Evolutionary conservation across 129 eudicot genomes (phyloP), one percentile per base, ranked within the genome.

Genomic region (Centella asiatica): DNA sequence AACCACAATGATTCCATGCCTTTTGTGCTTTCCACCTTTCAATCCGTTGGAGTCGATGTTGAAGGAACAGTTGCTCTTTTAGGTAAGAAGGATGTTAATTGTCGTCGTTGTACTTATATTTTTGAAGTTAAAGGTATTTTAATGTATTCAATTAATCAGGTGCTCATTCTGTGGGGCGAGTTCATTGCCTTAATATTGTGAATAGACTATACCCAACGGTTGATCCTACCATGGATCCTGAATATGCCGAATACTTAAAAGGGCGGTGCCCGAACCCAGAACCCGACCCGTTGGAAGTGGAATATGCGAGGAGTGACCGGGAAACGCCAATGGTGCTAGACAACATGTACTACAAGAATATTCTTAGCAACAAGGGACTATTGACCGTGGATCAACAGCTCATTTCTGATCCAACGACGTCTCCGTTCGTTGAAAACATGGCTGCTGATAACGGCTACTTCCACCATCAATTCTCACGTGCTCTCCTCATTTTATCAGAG

Each of bases 81-180:
- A 64, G 96, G 94, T 88, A 55, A 62, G 3, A 7, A 22, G 0
- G 6, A 3, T 32, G 3, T 32, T 6, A 2, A 3, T 32, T 32
- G 36, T 2, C 3, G 3, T 2, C 6, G 6, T 36, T 1, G 40
- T 36, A 36, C 8, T 6, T 36, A 6, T 10, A 36, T 36, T 36
- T 36, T 36, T n/a, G n/a, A 13, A 44, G n/a, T 44, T 44, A 44
- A 44, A 44, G 7, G 11, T 32, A 32, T 36, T 6, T 36, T 8
- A 36, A 36, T 36, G 11, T 6, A 36, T 36, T 36, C 42, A 34
- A 34, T 10, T 34, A 34, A 4, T 0, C 29, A 89, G 97, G 97
- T 42, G 97, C 97, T 48, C 97, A 89, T 74, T 89, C 97, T 0
- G 93, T 89, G 12, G 97, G 97, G 34, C 69, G 97, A 57, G 86